phyloP scores from a whole-genome alignment of 306 rosid species.

The Pterocarpus santalinus region DNA sequence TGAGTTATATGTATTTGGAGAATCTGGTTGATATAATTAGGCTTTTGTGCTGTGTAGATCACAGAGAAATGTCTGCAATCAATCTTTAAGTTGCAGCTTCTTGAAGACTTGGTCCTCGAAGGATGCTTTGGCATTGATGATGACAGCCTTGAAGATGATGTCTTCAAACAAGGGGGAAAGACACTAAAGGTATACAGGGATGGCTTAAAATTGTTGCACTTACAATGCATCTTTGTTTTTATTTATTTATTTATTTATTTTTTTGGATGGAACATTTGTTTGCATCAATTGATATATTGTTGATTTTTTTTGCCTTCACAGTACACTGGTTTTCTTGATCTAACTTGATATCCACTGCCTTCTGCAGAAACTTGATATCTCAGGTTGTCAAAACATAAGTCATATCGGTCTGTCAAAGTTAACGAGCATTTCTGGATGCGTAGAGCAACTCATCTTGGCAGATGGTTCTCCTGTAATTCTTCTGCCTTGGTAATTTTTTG shows the following conservation, averaged over 20 bases:
- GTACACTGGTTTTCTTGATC: constrained; percentile 27
- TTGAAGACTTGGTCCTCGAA: constrained; percentile 88
- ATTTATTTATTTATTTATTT: not conserved
- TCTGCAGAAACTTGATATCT: constrained; percentile 86
- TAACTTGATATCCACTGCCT: constrained; percentile 30
- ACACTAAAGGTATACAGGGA: constrained; percentile 74
- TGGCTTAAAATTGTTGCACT: constrained; percentile 31
- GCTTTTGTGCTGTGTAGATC: constrained; percentile 62
- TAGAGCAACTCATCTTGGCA: constrained; percentile 77
- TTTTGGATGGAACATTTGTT: constrained; percentile 12
- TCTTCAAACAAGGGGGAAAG: constrained; percentile 74
- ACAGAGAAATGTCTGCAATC: constrained; percentile 84
- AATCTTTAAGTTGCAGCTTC: constrained; percentile 72
- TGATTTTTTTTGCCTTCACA: constrained; percentile 2
- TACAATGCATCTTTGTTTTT: not conserved
- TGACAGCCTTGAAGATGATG: constrained; percentile 59
- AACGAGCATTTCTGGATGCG: constrained; percentile 53
- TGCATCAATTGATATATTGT: not conserved
- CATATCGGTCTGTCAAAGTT: constrained; percentile 74
- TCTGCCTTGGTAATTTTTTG: constrained; percentile 3
- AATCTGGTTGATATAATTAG: constrained; percentile 35
- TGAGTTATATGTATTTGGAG: constrained; percentile 9
- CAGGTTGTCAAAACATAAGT: constrained; percentile 81
- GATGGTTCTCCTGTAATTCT: constrained; percentile 83
- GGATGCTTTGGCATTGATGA: constrained; percentile 92